Evolutionary conservation across 169 alveolate genomes (phyloP).

Genomic region (Cryptosporidium ubiquitum): DNA sequence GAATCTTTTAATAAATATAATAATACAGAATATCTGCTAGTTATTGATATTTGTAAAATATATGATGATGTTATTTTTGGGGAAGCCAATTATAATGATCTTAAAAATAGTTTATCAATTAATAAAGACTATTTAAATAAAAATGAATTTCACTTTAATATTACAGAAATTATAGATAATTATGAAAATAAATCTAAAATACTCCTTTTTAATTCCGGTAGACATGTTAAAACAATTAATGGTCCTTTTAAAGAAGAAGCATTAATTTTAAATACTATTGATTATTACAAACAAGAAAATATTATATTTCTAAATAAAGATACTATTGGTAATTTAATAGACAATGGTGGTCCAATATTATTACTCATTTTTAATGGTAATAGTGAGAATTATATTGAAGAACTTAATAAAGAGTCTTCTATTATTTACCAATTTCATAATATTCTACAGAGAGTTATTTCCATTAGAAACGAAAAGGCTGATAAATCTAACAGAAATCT

Average conservation of each 20-base stretch:
- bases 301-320: slow-evolving; percentile 42
- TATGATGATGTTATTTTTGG: slow-evolving; percentile 54
- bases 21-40: slow-evolving; percentile 4
- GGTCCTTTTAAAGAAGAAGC: slow-evolving; percentile 49
- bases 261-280: slow-evolving; percentile 14
- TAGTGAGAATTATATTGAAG: slow-evolving; percentile 34
- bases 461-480: slow-evolving; percentile 39
- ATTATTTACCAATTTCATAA: slow-evolving; percentile 21
- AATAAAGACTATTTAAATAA: background rate
- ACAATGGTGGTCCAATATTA: slow-evolving; percentile 15
- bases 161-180: slow-evolving; percentile 3
- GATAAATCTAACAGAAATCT: background rate
- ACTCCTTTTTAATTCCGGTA: slow-evolving; percentile 37
- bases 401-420: slow-evolving; percentile 15
- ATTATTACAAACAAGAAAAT: slow-evolving; percentile 31
- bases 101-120: background rate
- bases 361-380: slow-evolving; percentile 43
- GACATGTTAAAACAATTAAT: background rate
- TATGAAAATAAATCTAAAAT: background rate
- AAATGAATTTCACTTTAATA: background rate
- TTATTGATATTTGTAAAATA: slow-evolving; percentile 30
- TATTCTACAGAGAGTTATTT: slow-evolving; percentile 20
- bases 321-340: slow-evolving; percentile 25
- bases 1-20: background rate
- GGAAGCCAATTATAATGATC: slow-evolving; percentile 13